Conservation (phyloP, 768 basidiomycete genomes). For the Neoboletus brunneissimus region DNA sequence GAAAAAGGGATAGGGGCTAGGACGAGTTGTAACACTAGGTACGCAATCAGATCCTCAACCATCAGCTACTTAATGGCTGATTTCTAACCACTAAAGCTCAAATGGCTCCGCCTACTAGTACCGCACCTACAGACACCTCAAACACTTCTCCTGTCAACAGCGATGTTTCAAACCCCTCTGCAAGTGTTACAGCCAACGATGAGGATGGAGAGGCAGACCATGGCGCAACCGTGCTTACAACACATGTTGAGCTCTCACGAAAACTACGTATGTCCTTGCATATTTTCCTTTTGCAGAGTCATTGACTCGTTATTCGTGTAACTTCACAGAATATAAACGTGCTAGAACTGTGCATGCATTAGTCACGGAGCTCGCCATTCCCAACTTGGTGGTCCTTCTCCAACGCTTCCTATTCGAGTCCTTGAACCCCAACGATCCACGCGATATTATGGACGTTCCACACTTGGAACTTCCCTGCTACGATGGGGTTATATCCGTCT, state of each 20-base stretch:
- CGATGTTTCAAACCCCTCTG: background rate
- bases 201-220: background rate
- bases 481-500: conserved; percentile 7
- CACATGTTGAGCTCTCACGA: background rate
- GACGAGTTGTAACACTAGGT: too few relatives aligned
- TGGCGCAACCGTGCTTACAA: background rate
- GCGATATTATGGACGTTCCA: background rate
- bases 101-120: background rate
- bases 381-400: background rate
- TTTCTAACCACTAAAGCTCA: background rate
- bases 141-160: too few relatives aligned
- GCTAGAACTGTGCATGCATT: background rate
- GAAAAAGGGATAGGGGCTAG: too few relatives aligned
- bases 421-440: conserved; percentile 9
- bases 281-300: too few relatives aligned
- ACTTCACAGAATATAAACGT: background rate
- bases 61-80: background rate
- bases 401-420: conserved; percentile 3
- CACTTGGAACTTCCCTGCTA: conserved; percentile 1
- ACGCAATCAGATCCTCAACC: background rate
- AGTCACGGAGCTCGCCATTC: conserved; percentile 1
- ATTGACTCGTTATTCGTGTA: too few relatives aligned
- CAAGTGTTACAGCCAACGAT: background rate
- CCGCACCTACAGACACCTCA: too few relatives aligned
- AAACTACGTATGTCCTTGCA: background rate